Base-by-base conservation (phyloP, 192 early-diverging fungal species). In the Rhizophlyctis rosea region DNA sequence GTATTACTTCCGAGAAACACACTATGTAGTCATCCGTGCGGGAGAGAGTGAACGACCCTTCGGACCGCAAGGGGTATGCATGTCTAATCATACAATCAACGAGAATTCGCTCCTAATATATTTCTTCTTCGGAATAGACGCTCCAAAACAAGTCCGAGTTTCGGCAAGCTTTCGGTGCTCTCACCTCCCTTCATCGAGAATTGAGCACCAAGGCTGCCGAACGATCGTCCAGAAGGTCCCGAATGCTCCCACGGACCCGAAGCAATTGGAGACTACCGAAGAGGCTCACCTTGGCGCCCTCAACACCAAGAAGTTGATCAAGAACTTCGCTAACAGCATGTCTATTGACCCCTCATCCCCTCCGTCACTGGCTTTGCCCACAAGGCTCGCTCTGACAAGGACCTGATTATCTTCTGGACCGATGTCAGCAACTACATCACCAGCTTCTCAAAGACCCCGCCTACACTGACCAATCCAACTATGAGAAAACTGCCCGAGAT, bases 251-350 rank as follows among this genome's bases (percentile, higher is more conserved):
- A 65, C 54, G 25, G 55, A 65, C 36, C 65, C 64, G 5, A 36
- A 57, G 25, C 36, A 65, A 32, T 35, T 13, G n/a, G 27, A 70
- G 48, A 47, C 65, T 9, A 35, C 62, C 16, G 44, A 68, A 44
- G 61, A 71, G 31, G 48, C 59, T 0, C 51, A 29, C 3, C 33
- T 64, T 31, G 72, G 69, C 23, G 34, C 60, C 14, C 21, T 54
- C 50, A 79, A 74, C 59, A 74, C 81, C 23, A 75, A 76, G 47
- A 21, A 64, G 29, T 67, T 83, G 14, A 52, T 83, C 32, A 78
- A 83, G 59, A 81, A 81, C 63, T 78, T 83, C 70, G 73, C 81
- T 54, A 69, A 72, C 54, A 64, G 70, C 49, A 57, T 73, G 30
- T 72, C 74, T 1, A 68, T 80, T 9, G 71, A 76, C 48, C 65